Conservation (phyloP, 2,329 filamentous ascomycete genomes). For the Spiromastix sp. region DNA sequence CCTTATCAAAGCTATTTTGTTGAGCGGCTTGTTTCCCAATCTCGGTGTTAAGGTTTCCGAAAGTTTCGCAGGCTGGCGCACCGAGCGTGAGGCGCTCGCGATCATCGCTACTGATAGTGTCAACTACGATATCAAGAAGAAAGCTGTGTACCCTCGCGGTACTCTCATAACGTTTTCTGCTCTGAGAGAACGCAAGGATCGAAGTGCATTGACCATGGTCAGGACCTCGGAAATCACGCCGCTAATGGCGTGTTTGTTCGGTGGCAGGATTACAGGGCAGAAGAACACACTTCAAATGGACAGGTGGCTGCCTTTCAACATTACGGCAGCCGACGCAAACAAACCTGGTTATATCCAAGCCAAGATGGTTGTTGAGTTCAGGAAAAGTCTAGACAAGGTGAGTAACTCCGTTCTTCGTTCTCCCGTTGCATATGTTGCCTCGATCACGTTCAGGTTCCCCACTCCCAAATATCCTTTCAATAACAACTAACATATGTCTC, state of each 20-base stretch:
- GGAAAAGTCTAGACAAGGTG: constrained; percentile 23
- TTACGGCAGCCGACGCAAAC: constrained; percentile 10
- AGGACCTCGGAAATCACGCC: constrained; percentile 15
- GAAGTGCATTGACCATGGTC: neutral
- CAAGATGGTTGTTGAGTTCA: constrained; percentile 24
- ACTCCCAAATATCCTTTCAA: too few species aligned
- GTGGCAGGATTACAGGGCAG: constrained; percentile 13
- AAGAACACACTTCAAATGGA: constrained; percentile 21
- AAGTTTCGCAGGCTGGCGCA: constrained; percentile 13
- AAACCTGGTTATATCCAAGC: constrained; percentile 6
- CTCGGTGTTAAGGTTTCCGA: constrained; percentile 23
- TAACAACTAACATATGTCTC: constrained; percentile 4
- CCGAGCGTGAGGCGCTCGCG: constrained; percentile 15
- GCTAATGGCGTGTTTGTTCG: constrained; percentile 18
- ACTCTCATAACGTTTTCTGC: neutral
- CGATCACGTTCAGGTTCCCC: too few species aligned
- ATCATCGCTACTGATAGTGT: constrained; percentile 18
- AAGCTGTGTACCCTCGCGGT: neutral
- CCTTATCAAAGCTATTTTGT: constrained; percentile 38
- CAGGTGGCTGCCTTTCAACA: constrained; percentile 24
- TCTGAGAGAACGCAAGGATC: neutral
- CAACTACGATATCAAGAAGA: neutral
- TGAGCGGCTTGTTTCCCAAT: constrained; percentile 38
- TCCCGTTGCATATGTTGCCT: constrained; percentile 12
- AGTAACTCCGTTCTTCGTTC: constrained; percentile 8